Base-by-base conservation (phyloP, 2,329 filamentous ascomycete species). In the Aspergillus felis region DNA sequence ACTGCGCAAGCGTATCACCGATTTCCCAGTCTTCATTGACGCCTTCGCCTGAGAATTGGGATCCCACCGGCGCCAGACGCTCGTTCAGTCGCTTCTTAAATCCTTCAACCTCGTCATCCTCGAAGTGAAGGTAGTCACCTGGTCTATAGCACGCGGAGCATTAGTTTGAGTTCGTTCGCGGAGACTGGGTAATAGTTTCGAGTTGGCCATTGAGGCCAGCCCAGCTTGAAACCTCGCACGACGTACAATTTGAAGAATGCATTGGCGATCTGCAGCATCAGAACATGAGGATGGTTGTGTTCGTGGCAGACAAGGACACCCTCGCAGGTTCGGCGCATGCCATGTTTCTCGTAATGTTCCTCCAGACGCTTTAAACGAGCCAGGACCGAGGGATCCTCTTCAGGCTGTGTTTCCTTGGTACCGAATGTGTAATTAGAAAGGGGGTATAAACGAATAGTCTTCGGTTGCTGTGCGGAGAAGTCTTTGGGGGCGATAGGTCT, bases 251-350 rank as follows among this genome's bases (percentile, higher is more conserved):
- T 99, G 82, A 99, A 99, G 80, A 99, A 99, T 25, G 94, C 93
- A 75, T 99, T 99, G 54, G 94, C 94, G 69, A 99, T 99, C 82
- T 99, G 94, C 62, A 99, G 84, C 94, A 99, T 97, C 65, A 99
- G 81, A 63, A 99, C 96, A 76, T 99, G 94, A 14, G 94, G 94
- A 76, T 97, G 94, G 78, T 97, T 97, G 81, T 97, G 93, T 78
- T 99, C 94, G 75, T 99, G 94, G 79, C 94, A 99, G 66, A 99
- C 91, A 50, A 99, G 84, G 67, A 99, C 91, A 68, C 92, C 94
- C 79, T 99, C 94, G 76, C 93, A 97, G 20, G 94, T 97, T 56
- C 94, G 88, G 57, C 94, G 88, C 94, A 99, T 99, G 70, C 94
- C 94, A 81, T 97, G 87, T 62, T 88, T 83, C 29, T 85, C 82